A percentile compares a stretch with the other conserved stretches of the same genome.
Conservation (phyloP, 2,329 filamentous ascomycete species). For the Neocatenulostroma microsporum region DNA sequence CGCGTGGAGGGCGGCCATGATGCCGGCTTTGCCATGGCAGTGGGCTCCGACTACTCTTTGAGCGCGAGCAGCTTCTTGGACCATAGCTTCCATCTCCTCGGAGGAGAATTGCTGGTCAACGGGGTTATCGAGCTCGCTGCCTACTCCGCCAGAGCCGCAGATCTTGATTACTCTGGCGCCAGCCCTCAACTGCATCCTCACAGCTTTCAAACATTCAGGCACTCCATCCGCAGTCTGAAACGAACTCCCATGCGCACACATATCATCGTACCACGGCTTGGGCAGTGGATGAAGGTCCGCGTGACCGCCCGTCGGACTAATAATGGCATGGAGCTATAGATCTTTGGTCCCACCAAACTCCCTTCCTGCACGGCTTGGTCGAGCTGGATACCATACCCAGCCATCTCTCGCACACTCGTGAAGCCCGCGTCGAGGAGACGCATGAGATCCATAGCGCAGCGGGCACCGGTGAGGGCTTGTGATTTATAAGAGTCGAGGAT, state of each 20-base stretch:
- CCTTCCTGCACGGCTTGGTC: slow-evolving; percentile 38
- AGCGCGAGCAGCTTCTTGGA: slow-evolving; percentile 19
- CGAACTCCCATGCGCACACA: slow-evolving; percentile 26
- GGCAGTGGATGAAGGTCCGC: slow-evolving; percentile 25
- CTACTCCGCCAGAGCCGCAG: slow-evolving; percentile 28
- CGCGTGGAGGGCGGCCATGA: slow-evolving; percentile 38
- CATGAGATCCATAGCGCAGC: slow-evolving; percentile 35
- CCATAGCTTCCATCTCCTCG: slow-evolving; percentile 21
- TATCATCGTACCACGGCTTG: slow-evolving; percentile 27
- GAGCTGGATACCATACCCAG: slow-evolving; percentile 41
- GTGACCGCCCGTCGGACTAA: slow-evolving; percentile 45
- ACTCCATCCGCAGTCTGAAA: slow-evolving; percentile 40
- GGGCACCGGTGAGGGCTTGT: slow-evolving; percentile 34
- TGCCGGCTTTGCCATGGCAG: slow-evolving; percentile 41
- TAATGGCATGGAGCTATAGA: slow-evolving; percentile 45
- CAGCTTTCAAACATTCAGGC: slow-evolving; percentile 37
- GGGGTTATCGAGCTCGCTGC: slow-evolving; percentile 17
- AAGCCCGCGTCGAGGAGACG: slow-evolving; percentile 43
- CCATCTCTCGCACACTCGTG: slow-evolving; percentile 45
- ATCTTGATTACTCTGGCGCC: slow-evolving; percentile 44
- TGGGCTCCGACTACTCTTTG: slow-evolving; percentile 28
- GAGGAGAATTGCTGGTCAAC: slow-evolving; percentile 16
- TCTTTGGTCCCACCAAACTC: slow-evolving; percentile 40
- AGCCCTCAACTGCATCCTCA: slow-evolving; percentile 37
- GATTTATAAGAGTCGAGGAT: slow-evolving; percentile 19